Evolutionary conservation across 2,329 filamentous ascomycete genomes (phyloP).

Genomic region (Penicillium sp.): DNA sequence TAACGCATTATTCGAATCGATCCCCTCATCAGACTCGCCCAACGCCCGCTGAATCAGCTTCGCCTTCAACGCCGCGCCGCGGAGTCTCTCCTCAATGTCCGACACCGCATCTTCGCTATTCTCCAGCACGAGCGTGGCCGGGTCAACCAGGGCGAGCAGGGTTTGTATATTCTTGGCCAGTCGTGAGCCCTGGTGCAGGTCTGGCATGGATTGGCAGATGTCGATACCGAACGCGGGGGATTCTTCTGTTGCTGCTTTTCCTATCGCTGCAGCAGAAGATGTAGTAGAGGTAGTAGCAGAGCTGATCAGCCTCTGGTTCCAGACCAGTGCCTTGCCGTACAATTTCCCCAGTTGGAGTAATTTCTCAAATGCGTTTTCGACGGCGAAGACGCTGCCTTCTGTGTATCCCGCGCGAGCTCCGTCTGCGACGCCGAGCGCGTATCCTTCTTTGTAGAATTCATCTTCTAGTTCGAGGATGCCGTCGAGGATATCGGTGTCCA

Average conservation of each 20-base stretch:
- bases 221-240: conserved; percentile 21
- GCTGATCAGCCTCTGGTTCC: conserved; percentile 63
- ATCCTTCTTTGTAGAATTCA: conserved; percentile 77
- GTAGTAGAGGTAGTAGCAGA: not conserved
- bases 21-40: conserved; percentile 42
- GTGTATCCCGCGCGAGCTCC: conserved; percentile 73
- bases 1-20: conserved; percentile 16
- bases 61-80: conserved; percentile 75
- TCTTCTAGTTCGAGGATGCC: conserved; percentile 59
- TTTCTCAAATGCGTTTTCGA: conserved; percentile 92
- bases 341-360: conserved; percentile 76
- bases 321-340: conserved; percentile 75
- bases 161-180: conserved; percentile 72
- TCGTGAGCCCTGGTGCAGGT: conserved; percentile 55
- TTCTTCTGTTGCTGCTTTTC: not conserved
- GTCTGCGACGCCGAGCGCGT: conserved; percentile 68
- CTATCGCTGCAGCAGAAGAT: not conserved
- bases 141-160: conserved; percentile 74
- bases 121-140: conserved; percentile 68
- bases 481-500: conserved; percentile 52
- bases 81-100: conserved; percentile 85
- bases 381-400: conserved; percentile 85
- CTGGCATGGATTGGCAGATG: conserved; percentile 39
- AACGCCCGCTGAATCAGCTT: conserved; percentile 77
- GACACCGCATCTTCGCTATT: conserved; percentile 87